These are phyloP conservation scores for Pythium brassicae DNA, from an alignment of 352 stramenopile species.

Conservation along the genomic window DNA sequence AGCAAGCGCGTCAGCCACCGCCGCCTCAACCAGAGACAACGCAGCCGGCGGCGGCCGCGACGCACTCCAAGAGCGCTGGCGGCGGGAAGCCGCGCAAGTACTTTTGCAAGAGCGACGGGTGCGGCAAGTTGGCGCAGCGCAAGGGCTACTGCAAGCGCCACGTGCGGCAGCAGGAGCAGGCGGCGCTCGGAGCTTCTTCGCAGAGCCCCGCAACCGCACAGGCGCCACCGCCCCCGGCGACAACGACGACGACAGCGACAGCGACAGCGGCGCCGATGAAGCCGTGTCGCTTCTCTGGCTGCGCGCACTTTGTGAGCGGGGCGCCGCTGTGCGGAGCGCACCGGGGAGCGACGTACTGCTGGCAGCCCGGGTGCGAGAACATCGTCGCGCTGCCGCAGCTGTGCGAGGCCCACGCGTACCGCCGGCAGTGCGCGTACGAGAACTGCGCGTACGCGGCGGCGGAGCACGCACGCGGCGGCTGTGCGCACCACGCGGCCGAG, in stretches of 20 bases:
- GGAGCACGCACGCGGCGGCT: conserved; percentile 31
- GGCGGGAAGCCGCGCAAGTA: conserved; percentile 47
- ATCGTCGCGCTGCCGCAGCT: conserved; percentile 47
- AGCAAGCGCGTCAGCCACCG: background rate
- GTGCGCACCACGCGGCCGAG: conserved; percentile 35
- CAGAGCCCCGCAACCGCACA: conserved; percentile 5
- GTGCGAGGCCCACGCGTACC: conserved; percentile 52
- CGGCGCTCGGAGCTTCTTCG: background rate
- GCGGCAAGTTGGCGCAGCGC: conserved; percentile 62
- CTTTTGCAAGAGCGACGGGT: conserved; percentile 58
- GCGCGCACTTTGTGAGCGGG: conserved; percentile 22
- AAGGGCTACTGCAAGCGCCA: conserved; percentile 60
- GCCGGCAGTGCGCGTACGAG: conserved; percentile 53
- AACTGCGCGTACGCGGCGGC: conserved; percentile 36
- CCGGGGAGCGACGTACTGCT: conserved; percentile 51
- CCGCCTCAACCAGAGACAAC: background rate
- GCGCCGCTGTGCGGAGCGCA: conserved; percentile 43
- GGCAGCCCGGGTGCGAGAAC: conserved; percentile 55
- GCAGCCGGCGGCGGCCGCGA: background rate
- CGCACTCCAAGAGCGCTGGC: too few species aligned
- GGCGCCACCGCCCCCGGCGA: conserved; percentile 3
- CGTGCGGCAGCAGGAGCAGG: conserved; percentile 38
- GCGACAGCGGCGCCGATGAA: too few species aligned
- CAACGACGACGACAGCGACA: too few species aligned
- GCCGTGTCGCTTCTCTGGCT: conserved; percentile 41